Base-by-base conservation (phyloP, 306 rosid genomes). In the Psophocarpus tetragonolobus region DNA sequence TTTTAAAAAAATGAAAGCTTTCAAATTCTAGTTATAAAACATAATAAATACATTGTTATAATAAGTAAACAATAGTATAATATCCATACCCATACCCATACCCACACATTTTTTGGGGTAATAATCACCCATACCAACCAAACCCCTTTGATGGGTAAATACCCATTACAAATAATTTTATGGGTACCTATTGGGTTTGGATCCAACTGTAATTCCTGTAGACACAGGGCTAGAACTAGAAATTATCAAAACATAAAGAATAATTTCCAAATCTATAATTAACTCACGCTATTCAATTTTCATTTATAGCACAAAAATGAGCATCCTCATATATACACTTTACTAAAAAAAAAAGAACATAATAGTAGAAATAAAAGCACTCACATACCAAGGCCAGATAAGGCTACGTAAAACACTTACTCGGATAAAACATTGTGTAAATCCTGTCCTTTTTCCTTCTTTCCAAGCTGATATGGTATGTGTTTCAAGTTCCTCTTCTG, bases 401-500 rank as follows among this genome's bases (percentile, higher is more conserved):
- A 56, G 38, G 73, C 65, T 78, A 73, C 9, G 76, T 62, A 53
- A 36, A 81, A 63, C 45, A 85, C 98, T 92, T 82, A 95, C 99
- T 78, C 90, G 90, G 79, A 92, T 68, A 47, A 95, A 88, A 76
- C 57, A 87, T 83, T 93, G 87, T 4, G 92, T 74, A 80, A 83
- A 71, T 33, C 83, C 76, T 78, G 92, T 85, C 83, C 97, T 87
- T 74, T 95, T 95, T 75, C 94, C 98, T 76, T 88, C 97, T 87
- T 95, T 95, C 99, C 99, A 95, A 79, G 99, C 97, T 26, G 98
- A 88, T 86, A 95, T 89, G 17, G 97, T 89, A 84, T 95, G 99
- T 39, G 99, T 92, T 87, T 96, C 99, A 79, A 96, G 99, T 86
- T 96, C 99, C 83, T 96, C 98, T 78, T 96, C 97, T 6, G 99